A percentile compares a stretch with the other conserved stretches of the same genome.
Conservation (phyloP, 192 early-diverging fungal species). For the Umbelopsis isabellina region DNA sequence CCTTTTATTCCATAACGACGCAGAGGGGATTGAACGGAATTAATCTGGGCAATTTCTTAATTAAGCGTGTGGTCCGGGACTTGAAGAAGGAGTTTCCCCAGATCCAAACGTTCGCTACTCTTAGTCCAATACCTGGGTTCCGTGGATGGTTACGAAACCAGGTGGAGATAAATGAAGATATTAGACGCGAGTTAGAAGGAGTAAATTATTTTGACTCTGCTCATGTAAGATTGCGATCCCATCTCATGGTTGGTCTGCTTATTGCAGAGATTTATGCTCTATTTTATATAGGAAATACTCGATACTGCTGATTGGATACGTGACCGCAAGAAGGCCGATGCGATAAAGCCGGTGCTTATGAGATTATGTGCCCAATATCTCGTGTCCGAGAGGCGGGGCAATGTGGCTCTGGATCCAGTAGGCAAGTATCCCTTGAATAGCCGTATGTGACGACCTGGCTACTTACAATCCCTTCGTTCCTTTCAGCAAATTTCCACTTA, state of each 20-base stretch:
- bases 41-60: conserved; percentile 88
- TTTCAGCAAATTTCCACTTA: conserved; percentile 86
- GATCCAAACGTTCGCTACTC: conserved; percentile 80
- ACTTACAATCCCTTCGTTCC: neutral
- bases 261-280: neutral
- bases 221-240: neutral
- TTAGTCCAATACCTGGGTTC: conserved; percentile 92
- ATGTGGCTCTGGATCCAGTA: conserved; percentile 83
- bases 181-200: neutral
- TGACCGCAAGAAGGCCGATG: neutral
- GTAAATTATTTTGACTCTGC: neutral
- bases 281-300: neutral
- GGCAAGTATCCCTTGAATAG: conserved; percentile 42
- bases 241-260: neutral
- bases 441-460: neutral
- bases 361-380: conserved; percentile 62
- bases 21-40: conserved; percentile 87
- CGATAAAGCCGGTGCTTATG: conserved; percentile 61
- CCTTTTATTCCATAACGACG: conserved; percentile 95
- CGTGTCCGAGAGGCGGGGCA: conserved; percentile 66
- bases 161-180: neutral
- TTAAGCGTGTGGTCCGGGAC: conserved; percentile 87
- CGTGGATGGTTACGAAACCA: conserved; percentile 71
- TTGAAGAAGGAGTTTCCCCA: conserved; percentile 70
- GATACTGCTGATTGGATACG: neutral